Percentiles rank a stretch among this genome's conserved stretches.
Evolutionary conservation across 345 rosid genomes (phyloP).

Genomic region (Combretum micranthum): DNA sequence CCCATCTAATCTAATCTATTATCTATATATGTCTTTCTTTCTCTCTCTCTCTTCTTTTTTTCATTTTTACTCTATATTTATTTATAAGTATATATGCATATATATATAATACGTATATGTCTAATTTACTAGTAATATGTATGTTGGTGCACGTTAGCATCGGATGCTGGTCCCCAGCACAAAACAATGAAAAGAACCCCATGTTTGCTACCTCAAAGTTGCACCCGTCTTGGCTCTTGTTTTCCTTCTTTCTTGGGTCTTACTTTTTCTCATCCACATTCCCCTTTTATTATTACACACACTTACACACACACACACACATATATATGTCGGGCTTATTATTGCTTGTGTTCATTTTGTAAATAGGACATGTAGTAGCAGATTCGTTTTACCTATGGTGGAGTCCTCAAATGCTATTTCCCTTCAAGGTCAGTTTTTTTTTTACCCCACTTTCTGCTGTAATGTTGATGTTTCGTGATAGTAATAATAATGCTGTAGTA

Average conservation of each 20-base stretch:
- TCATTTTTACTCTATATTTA: constrained; percentile 10
- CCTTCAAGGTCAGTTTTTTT: constrained; percentile 33
- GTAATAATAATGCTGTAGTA: neutral
- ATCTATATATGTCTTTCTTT: neutral
- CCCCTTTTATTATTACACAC: neutral
- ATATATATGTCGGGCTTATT: constrained; percentile 17
- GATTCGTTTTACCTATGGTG: no score
- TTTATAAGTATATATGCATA: neutral
- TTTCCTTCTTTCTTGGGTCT: constrained; percentile 11
- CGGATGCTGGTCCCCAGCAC: constrained; percentile 31
- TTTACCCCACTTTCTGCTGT: neutral
- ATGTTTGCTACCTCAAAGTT: constrained; percentile 23
- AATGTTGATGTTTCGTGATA: neutral
- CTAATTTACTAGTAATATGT: constrained; percentile 26
- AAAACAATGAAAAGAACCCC: constrained; percentile 5
- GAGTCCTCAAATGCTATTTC: constrained; percentile 3
- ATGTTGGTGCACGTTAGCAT: constrained; percentile 70
- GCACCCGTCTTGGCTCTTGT: constrained; percentile 13
- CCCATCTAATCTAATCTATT: constrained; percentile 20
- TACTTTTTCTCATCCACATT: constrained; percentile 3
- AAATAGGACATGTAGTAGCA: constrained; percentile 17
- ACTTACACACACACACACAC: neutral
- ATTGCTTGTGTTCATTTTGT: constrained; percentile 21
- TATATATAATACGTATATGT: neutral
- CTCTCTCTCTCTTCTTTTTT: constrained; percentile 2